Evolutionary conservation across 108 stramenopile species (phyloP).

Genomic region (Conticribra weissflogii): DNA sequence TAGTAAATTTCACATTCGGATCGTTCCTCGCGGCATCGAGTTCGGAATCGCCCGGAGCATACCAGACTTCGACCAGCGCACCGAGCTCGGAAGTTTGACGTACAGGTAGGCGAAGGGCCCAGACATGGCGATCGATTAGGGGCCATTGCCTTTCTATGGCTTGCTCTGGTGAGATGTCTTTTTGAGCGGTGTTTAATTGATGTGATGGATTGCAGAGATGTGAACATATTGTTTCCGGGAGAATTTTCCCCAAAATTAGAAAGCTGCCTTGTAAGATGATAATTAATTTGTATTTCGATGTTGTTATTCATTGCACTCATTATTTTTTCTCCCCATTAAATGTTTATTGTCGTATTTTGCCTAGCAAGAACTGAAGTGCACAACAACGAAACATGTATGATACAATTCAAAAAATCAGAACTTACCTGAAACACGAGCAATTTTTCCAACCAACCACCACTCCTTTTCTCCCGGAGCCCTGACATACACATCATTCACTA

Average conservation of each 20-base stretch:
- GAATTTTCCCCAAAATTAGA: neutral
- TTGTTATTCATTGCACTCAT: no score
- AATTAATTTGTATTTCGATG: neutral
- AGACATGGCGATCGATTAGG: slow-evolving; percentile 75
- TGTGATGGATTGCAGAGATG: no score
- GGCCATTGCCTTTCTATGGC: slow-evolving; percentile 72
- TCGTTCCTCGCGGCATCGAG: slow-evolving; percentile 78
- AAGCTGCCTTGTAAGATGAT: neutral
- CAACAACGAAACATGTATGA: neutral
- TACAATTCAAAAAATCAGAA: neutral
- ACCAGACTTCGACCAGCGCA: slow-evolving; percentile 68
- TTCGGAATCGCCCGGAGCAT: slow-evolving; percentile 81
- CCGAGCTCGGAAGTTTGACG: slow-evolving; percentile 21
- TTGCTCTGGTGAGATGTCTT: slow-evolving; percentile 69
- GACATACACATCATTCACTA: slow-evolving; percentile 75
- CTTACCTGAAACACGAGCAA: slow-evolving; percentile 62
- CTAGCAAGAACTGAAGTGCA: no score
- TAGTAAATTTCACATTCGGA: slow-evolving; percentile 53
- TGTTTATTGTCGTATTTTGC: neutral
- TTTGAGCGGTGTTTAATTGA: neutral
- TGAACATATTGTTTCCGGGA: no score
- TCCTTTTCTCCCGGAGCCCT: slow-evolving; percentile 46
- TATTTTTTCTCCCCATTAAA: neutral
- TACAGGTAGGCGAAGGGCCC: slow-evolving; percentile 59
- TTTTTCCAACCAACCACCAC: slow-evolving; percentile 78